These are phyloP conservation scores for Penicillium olsonii DNA, from an alignment of 2,329 filamentous ascomycete species.

Conservation along the genomic window DNA sequence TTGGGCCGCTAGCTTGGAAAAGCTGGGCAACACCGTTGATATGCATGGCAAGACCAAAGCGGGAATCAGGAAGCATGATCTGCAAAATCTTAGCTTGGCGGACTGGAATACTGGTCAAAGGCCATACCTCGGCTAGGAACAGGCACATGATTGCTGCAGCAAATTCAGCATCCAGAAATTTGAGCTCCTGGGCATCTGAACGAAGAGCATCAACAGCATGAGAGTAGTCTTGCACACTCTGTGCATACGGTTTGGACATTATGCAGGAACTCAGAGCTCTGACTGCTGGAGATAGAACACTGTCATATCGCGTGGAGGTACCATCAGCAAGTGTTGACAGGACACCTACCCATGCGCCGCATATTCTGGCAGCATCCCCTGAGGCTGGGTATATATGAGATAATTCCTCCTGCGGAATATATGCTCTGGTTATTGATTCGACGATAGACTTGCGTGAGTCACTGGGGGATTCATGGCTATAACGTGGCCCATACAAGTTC, in stretches of 20 bases:
- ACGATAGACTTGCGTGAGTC: neutral
- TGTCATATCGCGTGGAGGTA: slow-evolving; percentile 11
- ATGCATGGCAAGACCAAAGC: slow-evolving; percentile 32
- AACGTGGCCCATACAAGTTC: neutral
- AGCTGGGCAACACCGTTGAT: slow-evolving; percentile 37
- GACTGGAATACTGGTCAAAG: neutral
- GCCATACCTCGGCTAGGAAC: slow-evolving; percentile 28
- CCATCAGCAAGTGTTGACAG: slow-evolving; percentile 34
- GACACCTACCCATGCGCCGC: slow-evolving; percentile 45
- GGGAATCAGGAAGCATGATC: slow-evolving; percentile 36
- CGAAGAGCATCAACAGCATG: slow-evolving; percentile 32
- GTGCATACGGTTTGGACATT: slow-evolving; percentile 20
- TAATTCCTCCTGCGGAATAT: neutral
- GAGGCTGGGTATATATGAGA: neutral
- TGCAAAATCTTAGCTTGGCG: slow-evolving; percentile 18
- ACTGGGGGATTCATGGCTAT: neutral
- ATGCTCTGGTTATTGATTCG: neutral
- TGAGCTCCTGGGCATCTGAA: slow-evolving; percentile 7
- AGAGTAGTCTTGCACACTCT: slow-evolving; percentile 30
- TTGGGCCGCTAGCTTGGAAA: slow-evolving; percentile 34
- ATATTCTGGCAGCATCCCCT: slow-evolving; percentile 28
- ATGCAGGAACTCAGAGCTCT: slow-evolving; percentile 35
- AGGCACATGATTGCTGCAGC: slow-evolving; percentile 42
- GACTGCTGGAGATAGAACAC: slow-evolving; percentile 32
- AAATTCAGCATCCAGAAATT: slow-evolving; percentile 24